Evolutionary conservation across 441 rosid genomes (phyloP), one percentile per base, ranked within the genome.

Genomic region (Raphanus hybrid): DNA sequence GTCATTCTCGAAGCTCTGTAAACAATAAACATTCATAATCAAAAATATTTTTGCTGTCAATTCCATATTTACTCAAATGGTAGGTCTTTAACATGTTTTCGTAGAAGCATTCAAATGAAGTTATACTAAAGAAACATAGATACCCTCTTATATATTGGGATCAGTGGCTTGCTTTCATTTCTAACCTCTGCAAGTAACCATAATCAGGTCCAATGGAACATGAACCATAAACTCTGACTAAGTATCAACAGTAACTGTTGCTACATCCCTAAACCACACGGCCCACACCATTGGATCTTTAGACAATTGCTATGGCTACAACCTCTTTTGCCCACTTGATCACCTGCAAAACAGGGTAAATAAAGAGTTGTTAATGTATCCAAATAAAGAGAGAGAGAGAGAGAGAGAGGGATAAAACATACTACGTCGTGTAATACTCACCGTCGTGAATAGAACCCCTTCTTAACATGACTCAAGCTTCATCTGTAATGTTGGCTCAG

Each of bases 251-350:
- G 5, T 11, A 43, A 43, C 1, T 43, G 50, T 43, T 43, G 50
- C 50, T 43, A 1, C 50, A 43, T 43, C n/a, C n/a, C 45, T 41
- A 41, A 41, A 43, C n/a, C 50, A 43, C 45, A 41, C 45, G 50
- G 14, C 48, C 48, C 48, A 10, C 37, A 91, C 98, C 50, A 11
- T 43, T 3, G 14, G 50, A 3, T 43, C n/a, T 43, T 10, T 43
- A 43, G 10, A 43, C 18, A 43, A 43, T 43, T 43, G 98, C 97
- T 2, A 93, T 83, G 0, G 92, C 92, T 43, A 91, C 98, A 64
- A 92, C 71, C 18, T 18, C 18, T 18, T 18, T 18, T 18, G 18
- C 18, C 18, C 18, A 18, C 18, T 18, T 18, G 18, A 18, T 18
- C 18, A 18, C 18, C 18, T 18, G 18, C 18, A 18, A 18, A 18